Conservation (phyloP, 192 early-diverging fungal species). For the Umbelopsis vinacea region DNA sequence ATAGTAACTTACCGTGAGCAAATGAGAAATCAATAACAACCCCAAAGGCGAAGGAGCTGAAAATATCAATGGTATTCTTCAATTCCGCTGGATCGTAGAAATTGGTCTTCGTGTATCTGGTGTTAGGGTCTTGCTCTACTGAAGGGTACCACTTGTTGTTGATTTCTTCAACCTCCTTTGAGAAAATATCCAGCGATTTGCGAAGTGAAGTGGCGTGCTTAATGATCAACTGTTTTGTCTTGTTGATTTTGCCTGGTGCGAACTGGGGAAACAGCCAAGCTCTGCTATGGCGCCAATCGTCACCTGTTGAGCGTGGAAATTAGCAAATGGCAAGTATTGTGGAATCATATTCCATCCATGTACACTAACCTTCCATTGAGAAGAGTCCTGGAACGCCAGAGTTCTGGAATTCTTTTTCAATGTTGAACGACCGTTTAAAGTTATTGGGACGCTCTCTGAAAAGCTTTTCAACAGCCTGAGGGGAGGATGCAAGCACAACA, state of each 20-base stretch:
- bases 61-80: neutral
- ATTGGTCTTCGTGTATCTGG: neutral
- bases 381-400: neutral
- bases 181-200: neutral
- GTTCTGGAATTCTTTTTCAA: neutral
- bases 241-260: slow-evolving; percentile 13
- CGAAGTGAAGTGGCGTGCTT: slow-evolving; percentile 17
- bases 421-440: neutral
- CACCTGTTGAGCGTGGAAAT: neutral
- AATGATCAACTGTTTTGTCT: slow-evolving; percentile 11
- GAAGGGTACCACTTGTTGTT: slow-evolving; percentile 7
- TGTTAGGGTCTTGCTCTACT: neutral
- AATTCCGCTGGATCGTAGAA: slow-evolving; percentile 19
- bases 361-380: slow-evolving; percentile 16
- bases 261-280: slow-evolving; percentile 18
- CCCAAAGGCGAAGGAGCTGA: neutral
- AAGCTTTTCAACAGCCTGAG: neutral
- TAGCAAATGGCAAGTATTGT: neutral
- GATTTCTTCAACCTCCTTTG: neutral
- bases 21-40: slow-evolving; percentile 17
- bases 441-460: slow-evolving; percentile 14
- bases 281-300: slow-evolving; percentile 18
- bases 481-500: slow-evolving; percentile 3
- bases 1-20: slow-evolving; percentile 14
- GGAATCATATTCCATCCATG: neutral